Conservation (phyloP, 805 yeast species). For the Yarrowia sp. region DNA sequence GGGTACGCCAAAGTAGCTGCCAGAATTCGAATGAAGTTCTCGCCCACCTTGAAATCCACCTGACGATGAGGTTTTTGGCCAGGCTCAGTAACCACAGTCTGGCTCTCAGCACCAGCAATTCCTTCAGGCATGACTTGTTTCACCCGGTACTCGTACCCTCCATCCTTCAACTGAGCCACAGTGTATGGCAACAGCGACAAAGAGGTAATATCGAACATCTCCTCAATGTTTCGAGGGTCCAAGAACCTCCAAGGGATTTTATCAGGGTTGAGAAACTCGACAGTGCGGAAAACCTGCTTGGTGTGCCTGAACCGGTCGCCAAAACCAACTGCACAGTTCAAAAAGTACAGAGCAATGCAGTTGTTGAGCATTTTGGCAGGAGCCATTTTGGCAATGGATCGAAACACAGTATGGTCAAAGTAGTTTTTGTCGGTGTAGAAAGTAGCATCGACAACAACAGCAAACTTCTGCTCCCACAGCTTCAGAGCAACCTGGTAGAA, state of each 20-base stretch:
- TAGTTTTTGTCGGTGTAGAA: constrained; percentile 45
- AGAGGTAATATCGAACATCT: constrained; percentile 39
- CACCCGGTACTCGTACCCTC: constrained; percentile 8
- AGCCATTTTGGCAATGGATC: constrained; percentile 45
- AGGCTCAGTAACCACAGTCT: neutral
- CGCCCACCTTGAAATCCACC: constrained; percentile 22
- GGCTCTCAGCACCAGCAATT: neutral
- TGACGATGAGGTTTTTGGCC: neutral
- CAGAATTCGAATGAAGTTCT: neutral
- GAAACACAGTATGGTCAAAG: constrained; percentile 39
- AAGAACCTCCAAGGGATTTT: constrained; percentile 41
- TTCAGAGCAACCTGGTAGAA: constrained; percentile 63
- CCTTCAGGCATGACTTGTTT: neutral
- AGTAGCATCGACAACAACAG: constrained; percentile 67
- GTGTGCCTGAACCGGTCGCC: constrained; percentile 34
- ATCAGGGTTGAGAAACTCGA: constrained; percentile 33
- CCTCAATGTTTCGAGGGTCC: constrained; percentile 48
- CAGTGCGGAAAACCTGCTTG: constrained; percentile 32
- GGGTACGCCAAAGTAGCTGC: neutral
- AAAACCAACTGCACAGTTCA: constrained; percentile 41
- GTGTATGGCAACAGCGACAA: constrained; percentile 10
- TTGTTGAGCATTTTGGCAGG: constrained; percentile 54
- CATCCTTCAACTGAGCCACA: neutral
- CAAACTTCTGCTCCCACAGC: constrained; percentile 67
- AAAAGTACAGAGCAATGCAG: constrained; percentile 54